These are phyloP conservation scores for Botryococcus braunii DNA, from an alignment of 163 green algal species.

Conservation along the genomic window DNA sequence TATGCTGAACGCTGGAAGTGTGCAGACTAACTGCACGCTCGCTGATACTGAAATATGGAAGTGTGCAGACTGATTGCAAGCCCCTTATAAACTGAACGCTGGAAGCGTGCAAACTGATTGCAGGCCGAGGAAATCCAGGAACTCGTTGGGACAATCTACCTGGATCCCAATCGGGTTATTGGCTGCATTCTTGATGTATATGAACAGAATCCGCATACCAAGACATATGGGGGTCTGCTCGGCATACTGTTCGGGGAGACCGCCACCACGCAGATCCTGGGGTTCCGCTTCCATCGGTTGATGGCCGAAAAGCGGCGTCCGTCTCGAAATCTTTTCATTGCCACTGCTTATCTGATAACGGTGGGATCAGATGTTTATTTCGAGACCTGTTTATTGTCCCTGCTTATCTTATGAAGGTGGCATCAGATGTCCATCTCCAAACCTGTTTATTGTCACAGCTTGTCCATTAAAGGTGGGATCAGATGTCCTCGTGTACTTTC, in stretches of 20 bases:
- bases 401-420: neutral
- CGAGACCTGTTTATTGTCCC: neutral
- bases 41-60: too few relatives aligned
- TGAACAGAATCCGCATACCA: constrained; percentile 33
- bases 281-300: constrained; percentile 39
- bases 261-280: constrained; percentile 40
- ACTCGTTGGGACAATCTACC: constrained; percentile 65
- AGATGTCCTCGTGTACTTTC: too few relatives aligned
- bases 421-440: neutral
- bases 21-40: too few relatives aligned
- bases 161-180: constrained; percentile 80
- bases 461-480: neutral
- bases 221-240: constrained; percentile 34
- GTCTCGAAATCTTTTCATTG: neutral
- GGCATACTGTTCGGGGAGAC: constrained; percentile 42
- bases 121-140: constrained; percentile 39
- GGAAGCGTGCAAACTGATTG: too few relatives aligned
- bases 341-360: constrained; percentile 11
- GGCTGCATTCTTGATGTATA: constrained; percentile 69
- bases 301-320: neutral
- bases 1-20: too few relatives aligned
- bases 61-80: too few relatives aligned
- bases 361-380: neutral
- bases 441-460: constrained; percentile 9
- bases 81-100: too few relatives aligned